Base-by-base conservation (phyloP, 129 eudicot species). In the Scalesia atractyloides region DNA sequence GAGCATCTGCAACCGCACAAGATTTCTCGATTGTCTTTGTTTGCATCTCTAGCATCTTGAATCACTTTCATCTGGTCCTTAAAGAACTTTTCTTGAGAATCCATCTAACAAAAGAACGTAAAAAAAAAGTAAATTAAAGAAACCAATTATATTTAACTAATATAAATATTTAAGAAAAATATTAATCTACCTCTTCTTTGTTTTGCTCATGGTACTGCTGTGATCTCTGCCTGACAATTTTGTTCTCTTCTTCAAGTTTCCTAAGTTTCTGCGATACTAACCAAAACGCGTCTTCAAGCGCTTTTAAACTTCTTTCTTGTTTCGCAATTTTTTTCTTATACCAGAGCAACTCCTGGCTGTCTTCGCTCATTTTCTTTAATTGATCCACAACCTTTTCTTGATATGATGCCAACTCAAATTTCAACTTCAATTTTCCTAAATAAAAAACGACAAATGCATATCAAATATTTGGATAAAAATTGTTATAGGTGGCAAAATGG, bases 291-390 rank as follows among this genome's bases (percentile, higher is more conserved):
- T 90, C 96, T 78, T 88, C 91, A 26, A 87, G 80, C 20, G 85
- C 86, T 80, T 86, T 90, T 6, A 69, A 53, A 67, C 77, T 81
- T 64, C 58, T 84, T 72, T 86, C 84, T 54, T 82, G 93, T 69
- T 86, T 86, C 7, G 77, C 86, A 56, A 77, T 84, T 70, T 64
- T 86, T 69, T 81, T 80, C 83, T 84, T 94, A 64, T 73, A 82
- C 85, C 82, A 81, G 9, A 33, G 37, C 20, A 94, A 79, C 46
- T 86, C 87, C 60, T 90, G 89, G 51, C 93, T 88, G 47, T 94
- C 99, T 51, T 94, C 91, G 50, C 77, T 84, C 88, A 94, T 84
- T 54, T 94, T 84, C 72, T 85, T 84, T 78, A 86, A 37, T 1
- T 78, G 86, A 10, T 57, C 56, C 26, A 84, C 89, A 12, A 93